These are phyloP conservation scores for Pseudozyma hubeiensis DNA, from an alignment of 1,284 basidiomycete genomes.

Conservation along the genomic window DNA sequence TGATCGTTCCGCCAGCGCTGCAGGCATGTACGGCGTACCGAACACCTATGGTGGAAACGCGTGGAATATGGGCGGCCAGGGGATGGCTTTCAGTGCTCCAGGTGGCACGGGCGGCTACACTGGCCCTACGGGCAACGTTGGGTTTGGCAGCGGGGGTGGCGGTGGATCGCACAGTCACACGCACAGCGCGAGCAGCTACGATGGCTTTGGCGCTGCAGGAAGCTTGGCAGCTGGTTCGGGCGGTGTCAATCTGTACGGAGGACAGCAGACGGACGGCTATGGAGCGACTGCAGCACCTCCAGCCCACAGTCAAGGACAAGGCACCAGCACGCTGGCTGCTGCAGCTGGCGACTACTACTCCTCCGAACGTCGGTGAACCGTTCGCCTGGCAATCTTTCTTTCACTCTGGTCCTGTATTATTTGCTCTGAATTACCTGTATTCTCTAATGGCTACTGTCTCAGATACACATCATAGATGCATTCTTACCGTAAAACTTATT, in stretches of 20 bases:
- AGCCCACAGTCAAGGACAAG: constrained; percentile 25
- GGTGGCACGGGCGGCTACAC: constrained; percentile 18
- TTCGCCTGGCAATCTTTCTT: background rate
- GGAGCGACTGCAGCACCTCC: background rate
- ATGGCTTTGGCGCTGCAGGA: constrained; percentile 17
- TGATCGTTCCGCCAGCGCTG: constrained; percentile 27
- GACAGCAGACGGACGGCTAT: constrained; percentile 16
- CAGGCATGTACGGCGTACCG: constrained; percentile 30
- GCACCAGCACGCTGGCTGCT: constrained; percentile 38
- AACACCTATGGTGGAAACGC: constrained; percentile 21
- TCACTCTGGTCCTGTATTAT: constrained; percentile 4
- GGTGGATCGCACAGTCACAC: constrained; percentile 23
- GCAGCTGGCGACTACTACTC: constrained; percentile 38
- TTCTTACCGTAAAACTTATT: too few species aligned
- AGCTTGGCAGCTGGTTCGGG: constrained; percentile 11
- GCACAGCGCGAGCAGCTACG: constrained; percentile 39
- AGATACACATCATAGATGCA: constrained; percentile 2
- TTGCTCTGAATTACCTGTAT: background rate
- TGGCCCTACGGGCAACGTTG: constrained; percentile 5
- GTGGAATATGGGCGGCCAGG: constrained; percentile 30
- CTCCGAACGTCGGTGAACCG: constrained; percentile 10
- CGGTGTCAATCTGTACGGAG: constrained; percentile 12
- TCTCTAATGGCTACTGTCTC: background rate
- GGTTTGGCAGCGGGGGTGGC: constrained; percentile 14
- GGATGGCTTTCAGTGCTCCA: constrained; percentile 24